Evolutionary conservation across 768 basidiomycete genomes (phyloP), one percentile per base, ranked within the genome.

Genomic region (Termitomyces sp.): DNA sequence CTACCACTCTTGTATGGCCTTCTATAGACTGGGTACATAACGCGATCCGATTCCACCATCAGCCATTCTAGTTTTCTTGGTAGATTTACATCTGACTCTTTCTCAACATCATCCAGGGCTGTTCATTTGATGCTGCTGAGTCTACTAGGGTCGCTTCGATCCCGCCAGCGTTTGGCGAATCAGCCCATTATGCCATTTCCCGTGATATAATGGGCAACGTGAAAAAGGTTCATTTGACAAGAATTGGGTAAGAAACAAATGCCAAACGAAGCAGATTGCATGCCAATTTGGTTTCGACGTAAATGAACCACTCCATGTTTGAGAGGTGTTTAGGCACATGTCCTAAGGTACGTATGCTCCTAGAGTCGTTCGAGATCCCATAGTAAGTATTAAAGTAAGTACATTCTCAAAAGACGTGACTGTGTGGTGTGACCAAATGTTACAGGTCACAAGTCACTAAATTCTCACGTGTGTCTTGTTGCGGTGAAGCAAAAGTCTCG

Each of bases 401-500:
- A n/a, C n/a, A n/a, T n/a, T n/a, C n/a, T n/a, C n/a, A n/a, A n/a
- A n/a, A n/a, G 28, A 28, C 28, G 28, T 28, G 28, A 28, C 28
- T 28, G 2, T 28, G 28, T 28, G 28, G 24, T 7, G 48, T 67
- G 58, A 61, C 59, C 20, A 18, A 8, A 11, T 15, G 55, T 20
- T 15, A 64, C 35, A 46, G 36, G 59, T 65, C 36, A 65, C 46
- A 7, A 0, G 61, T 66, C 64, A 63, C 66, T 6, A 66, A 66
- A 70, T 76, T 76, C 76, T 63, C 78, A 79, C 78, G 77, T 68
- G 77, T 68, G 57, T 55, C 54, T 64, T 60, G 53, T 59, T 56
- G 59, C 55, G 62, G 68, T 63, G 66, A 67, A 66, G 67, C 66
- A 70, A 75, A 75, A 74, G 71, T 68, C 69, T 72, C 74, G 72